Percentiles rank a stretch among this genome's conserved stretches.
Evolutionary conservation across 1,284 basidiomycete species (phyloP).

Genomic region (Xerocomus nothofagi): DNA sequence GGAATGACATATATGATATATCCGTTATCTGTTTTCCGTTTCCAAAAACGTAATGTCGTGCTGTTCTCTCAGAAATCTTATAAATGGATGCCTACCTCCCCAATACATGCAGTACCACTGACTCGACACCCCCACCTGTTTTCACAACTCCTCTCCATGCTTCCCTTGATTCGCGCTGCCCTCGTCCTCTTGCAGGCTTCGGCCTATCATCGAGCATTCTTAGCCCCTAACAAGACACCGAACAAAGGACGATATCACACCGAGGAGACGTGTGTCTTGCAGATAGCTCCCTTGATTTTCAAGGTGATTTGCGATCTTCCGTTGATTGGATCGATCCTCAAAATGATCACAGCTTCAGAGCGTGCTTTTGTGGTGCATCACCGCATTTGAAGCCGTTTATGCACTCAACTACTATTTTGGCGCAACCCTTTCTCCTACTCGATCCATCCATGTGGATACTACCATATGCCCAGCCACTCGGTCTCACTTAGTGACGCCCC

Average conservation of each 20-base stretch:
- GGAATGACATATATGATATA: neutral
- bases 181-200: slow-evolving; percentile 51
- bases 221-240: slow-evolving; percentile 58
- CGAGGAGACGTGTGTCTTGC: slow-evolving; percentile 51
- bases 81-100: slow-evolving; percentile 6
- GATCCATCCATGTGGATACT: slow-evolving; percentile 29
- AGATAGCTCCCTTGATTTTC: slow-evolving; percentile 59
- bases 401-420: slow-evolving; percentile 38
- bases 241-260: slow-evolving; percentile 55
- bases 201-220: slow-evolving; percentile 54
- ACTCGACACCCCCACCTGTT: neutral
- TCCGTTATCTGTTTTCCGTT: slow-evolving; percentile 7
- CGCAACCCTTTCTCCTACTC: slow-evolving; percentile 32
- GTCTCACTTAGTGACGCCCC: slow-evolving; percentile 40
- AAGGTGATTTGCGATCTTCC: slow-evolving; percentile 38
- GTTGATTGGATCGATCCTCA: neutral
- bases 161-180: slow-evolving; percentile 41
- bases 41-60: slow-evolving; percentile 3
- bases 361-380: slow-evolving; percentile 50
- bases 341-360: slow-evolving; percentile 45
- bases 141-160: slow-evolving; percentile 35
- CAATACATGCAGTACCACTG: neutral
- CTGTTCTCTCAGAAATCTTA: slow-evolving; percentile 8
- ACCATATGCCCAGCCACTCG: slow-evolving; percentile 37
- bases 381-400: slow-evolving; percentile 49